Percentiles rank a stretch among this genome's conserved stretches.
Conservation (phyloP, 2,329 filamentous ascomycete genomes). For the Mycosphaerella sp. region DNA sequence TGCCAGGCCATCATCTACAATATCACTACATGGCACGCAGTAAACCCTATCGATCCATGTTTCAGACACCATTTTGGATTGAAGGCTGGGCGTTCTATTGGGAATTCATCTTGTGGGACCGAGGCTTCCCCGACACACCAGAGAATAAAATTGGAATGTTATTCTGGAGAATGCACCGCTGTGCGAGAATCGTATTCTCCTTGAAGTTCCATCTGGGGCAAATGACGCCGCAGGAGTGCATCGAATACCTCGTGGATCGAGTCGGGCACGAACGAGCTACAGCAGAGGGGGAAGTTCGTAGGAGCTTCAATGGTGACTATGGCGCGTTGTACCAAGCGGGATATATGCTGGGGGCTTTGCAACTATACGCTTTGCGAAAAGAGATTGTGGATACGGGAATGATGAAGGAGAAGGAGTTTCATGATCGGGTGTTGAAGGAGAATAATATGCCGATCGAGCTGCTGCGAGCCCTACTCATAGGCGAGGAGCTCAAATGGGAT, state of each 20-base stretch:
- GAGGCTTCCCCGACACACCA: conserved; percentile 46
- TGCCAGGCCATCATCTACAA: conserved; percentile 54
- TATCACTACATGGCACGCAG: conserved; percentile 44
- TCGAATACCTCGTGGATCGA: conserved; percentile 51
- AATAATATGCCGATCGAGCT: conserved; percentile 53
- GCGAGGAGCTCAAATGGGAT: conserved; percentile 33
- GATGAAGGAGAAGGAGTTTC: conserved; percentile 49
- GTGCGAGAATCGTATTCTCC: conserved; percentile 53
- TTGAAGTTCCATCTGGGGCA: conserved; percentile 53
- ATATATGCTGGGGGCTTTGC: conserved; percentile 55
- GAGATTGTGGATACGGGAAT: conserved; percentile 39
- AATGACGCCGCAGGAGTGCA: conserved; percentile 49
- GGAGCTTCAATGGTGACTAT: conserved; percentile 52
- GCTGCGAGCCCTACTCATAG: conserved; percentile 44
- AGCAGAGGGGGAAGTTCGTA: conserved; percentile 54
- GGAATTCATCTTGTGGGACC: conserved; percentile 54
- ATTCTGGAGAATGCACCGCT: conserved; percentile 59
- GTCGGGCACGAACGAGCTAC: conserved; percentile 55
- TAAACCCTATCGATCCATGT: conserved; percentile 47
- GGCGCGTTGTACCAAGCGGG: conserved; percentile 54
- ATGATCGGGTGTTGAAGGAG: conserved; percentile 47
- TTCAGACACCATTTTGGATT: conserved; percentile 53
- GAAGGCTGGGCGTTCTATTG: conserved; percentile 59
- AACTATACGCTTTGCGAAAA: conserved; percentile 47
- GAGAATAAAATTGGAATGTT: conserved; percentile 53